Percentiles rank a stretch among this genome's conserved stretches.
Evolutionary conservation across 164 flowering plant species (phyloP).

Genomic region (Cinnamomum chago): DNA sequence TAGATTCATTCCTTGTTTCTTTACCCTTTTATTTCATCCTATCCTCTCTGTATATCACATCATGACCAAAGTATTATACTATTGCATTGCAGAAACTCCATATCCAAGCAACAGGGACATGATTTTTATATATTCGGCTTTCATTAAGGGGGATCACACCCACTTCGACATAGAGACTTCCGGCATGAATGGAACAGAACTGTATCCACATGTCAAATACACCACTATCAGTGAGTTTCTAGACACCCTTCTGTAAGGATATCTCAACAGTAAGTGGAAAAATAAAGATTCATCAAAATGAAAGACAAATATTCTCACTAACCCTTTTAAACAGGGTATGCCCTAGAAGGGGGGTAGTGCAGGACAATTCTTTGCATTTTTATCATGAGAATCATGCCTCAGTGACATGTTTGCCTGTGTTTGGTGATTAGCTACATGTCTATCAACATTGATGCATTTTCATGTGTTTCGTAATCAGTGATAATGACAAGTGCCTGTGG

Average conservation of each 20-base stretch:
- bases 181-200: constrained; percentile 58
- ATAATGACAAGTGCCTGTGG: too few species aligned
- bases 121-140: constrained; percentile 67
- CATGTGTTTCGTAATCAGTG: too few species aligned
- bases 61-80: background rate
- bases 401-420: background rate
- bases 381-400: background rate
- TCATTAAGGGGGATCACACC: constrained; percentile 80
- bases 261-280: background rate
- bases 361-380: background rate
- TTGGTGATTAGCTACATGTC: too few species aligned
- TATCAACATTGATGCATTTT: too few species aligned
- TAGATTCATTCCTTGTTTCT: background rate
- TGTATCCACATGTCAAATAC: constrained; percentile 65
- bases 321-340: too few species aligned
- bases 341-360: background rate
- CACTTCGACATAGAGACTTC: constrained; percentile 57
- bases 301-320: background rate
- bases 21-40: background rate
- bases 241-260: constrained; percentile 38
- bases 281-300: background rate
- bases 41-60: background rate
- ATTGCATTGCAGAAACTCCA: constrained; percentile 52
- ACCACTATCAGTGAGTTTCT: constrained; percentile 61
- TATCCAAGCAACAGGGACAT: constrained; percentile 62